Base-by-base conservation (phyloP, 1,284 basidiomycete genomes). In the Leccinum angustisporum region DNA sequence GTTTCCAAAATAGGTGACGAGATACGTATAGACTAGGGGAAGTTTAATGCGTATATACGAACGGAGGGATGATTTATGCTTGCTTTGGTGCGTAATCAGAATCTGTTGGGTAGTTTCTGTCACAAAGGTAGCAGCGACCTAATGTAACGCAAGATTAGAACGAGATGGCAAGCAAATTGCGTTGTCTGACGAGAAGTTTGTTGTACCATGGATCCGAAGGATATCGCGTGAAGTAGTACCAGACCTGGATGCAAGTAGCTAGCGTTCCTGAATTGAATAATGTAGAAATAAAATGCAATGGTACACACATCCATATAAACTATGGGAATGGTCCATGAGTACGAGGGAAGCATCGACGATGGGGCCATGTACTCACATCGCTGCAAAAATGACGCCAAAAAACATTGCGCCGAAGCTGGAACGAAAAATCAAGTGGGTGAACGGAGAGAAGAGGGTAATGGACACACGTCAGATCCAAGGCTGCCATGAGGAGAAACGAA, bases 181-280 rank as follows among this genome's bases (percentile, higher is more conserved):
- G n/a, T 55, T n/a, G 27, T 64, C 65, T 34, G 43, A 83, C 84
- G 13, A 85, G 68, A 33, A 69, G 54, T 63, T 81, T 82, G 61
- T 77, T 73, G 13, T 75, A 68, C 80, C 80, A 83, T 52, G 67
- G 65, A 66, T 86, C 83, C n/a, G 68, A 76, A 59, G 80, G 79
- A 69, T 86, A 84, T 11, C 70, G 67, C 10, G 72, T 75, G 61
- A 73, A 87, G 66, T 86, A 87, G 64, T 80, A 86, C 76, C 78
- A 85, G 4, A 81, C 78, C 68, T 87, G 86, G 33, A 84, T 74
- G 58, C 80, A 78, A 4, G 84, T 83, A 27, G 84, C 86, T 86
- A 13, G 61, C 6, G 50, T 36, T 36, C 34, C 57, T n/a, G 54
- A 14, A 54, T 43, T 64, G n/a, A 59, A 52, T 11, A 5, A n/a